Evolutionary conservation across 176 grass and related monocot genomes (phyloP).

Genomic region (Rhynchospora pubera): DNA sequence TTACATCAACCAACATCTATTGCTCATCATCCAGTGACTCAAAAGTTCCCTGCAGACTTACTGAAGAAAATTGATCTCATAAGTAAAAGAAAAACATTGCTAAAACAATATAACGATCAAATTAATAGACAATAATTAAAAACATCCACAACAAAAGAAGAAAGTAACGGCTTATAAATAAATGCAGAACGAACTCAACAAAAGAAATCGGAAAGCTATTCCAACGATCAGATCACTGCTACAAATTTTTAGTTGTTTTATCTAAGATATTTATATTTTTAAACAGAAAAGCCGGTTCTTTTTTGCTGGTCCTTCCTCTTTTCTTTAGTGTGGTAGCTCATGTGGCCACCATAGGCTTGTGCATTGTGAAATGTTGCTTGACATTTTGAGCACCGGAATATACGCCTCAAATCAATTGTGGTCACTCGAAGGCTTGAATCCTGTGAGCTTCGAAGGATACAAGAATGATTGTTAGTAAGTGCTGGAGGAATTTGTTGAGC

Average conservation of each 20-base stretch:
- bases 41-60: background rate
- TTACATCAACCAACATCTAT: background rate
- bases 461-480: background rate
- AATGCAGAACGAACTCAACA: background rate
- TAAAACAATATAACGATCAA: background rate
- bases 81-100: background rate
- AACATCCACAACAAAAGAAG: background rate
- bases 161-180: background rate
- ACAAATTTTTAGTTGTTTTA: background rate
- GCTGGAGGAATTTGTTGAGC: background rate
- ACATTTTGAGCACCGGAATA: background rate
- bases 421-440: background rate
- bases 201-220: background rate
- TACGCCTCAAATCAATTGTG: background rate
- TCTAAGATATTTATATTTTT: background rate
- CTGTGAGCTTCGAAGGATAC: background rate
- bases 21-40: background rate
- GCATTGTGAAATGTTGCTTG: background rate
- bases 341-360: slow-evolving; percentile 30
- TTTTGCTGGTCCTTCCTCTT: slow-evolving; percentile 1
- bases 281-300: background rate
- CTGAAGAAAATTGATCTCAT: background rate
- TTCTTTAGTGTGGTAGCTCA: slow-evolving; percentile 25
- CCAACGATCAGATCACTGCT: background rate
- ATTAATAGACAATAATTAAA: background rate